Percentiles rank a stretch among this genome's conserved stretches.
Conservation (phyloP, 2,329 filamentous ascomycete species). For the Ambrosiella xylebori region DNA sequence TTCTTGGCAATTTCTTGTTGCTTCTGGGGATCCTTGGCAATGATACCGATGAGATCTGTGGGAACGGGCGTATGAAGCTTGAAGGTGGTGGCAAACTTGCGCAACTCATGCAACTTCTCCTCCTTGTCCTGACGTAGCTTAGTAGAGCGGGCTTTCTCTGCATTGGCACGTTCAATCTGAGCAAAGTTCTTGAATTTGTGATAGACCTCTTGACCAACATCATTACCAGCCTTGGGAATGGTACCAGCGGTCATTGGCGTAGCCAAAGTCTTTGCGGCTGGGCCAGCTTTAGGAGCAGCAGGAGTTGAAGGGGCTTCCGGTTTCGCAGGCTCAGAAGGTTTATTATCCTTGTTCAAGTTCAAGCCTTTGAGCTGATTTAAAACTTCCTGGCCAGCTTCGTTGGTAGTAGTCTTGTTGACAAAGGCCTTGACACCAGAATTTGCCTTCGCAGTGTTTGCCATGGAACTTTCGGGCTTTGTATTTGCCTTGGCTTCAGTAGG, state of each 20-base stretch:
- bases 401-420: slow-evolving; percentile 11
- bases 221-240: slow-evolving; percentile 27
- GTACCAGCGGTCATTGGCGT: slow-evolving; percentile 25
- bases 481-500: slow-evolving; percentile 20
- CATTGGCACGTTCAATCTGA: slow-evolving; percentile 34
- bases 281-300: slow-evolving; percentile 2
- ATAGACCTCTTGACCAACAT: slow-evolving; percentile 44
- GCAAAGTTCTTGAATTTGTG: slow-evolving; percentile 49
- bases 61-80: slow-evolving; percentile 89
- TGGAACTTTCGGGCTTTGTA: slow-evolving; percentile 12
- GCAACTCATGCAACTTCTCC: slow-evolving; percentile 81
- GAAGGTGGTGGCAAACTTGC: slow-evolving; percentile 87
- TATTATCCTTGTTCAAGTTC: background rate
- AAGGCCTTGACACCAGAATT: slow-evolving; percentile 1
- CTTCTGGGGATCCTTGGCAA: slow-evolving; percentile 91
- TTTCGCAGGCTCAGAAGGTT: slow-evolving; percentile 15
- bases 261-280: slow-evolving; percentile 16
- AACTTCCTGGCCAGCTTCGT: slow-evolving; percentile 1
- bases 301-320: slow-evolving; percentile 15
- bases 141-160: slow-evolving; percentile 37
- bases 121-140: slow-evolving; percentile 64
- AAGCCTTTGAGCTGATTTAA: slow-evolving; percentile 2
- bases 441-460: slow-evolving; percentile 14
- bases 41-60: slow-evolving; percentile 77
- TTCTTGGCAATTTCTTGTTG: slow-evolving; percentile 79